phyloP scores from a whole-genome alignment of 768 basidiomycete genomes.

The Auriscalpium orientale region DNA sequence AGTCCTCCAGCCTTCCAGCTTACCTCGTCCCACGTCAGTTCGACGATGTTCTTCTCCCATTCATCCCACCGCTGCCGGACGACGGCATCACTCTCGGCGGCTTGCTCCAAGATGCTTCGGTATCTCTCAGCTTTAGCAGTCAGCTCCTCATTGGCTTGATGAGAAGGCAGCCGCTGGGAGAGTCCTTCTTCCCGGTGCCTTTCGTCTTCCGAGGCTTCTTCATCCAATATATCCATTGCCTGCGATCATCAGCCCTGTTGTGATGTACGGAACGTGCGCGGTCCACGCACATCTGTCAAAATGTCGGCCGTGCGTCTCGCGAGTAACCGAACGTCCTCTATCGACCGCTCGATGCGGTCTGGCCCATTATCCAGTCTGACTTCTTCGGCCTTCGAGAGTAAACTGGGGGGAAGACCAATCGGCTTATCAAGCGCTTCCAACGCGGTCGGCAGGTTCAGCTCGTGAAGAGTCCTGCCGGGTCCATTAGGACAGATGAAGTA shows the following conservation, averaged over 20 bases:
- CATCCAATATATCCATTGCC: constrained; percentile 88
- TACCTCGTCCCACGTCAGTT: constrained; percentile 65
- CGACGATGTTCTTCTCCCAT: constrained; percentile 68
- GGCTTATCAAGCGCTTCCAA: constrained; percentile 85
- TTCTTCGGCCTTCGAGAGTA: constrained; percentile 80
- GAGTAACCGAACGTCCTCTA: constrained; percentile 67
- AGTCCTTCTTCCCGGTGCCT: constrained; percentile 44
- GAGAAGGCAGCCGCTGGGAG: constrained; percentile 55
- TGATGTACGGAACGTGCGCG: background rate
- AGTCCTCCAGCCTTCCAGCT: background rate
- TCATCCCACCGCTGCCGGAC: constrained; percentile 83
- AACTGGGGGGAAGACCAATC: constrained; percentile 80
- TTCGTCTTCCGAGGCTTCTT: constrained; percentile 83
- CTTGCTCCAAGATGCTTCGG: constrained; percentile 61
- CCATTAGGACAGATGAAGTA: background rate
- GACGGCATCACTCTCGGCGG: constrained; percentile 64
- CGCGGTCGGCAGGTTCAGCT: constrained; percentile 73
- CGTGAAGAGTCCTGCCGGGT: constrained; percentile 46
- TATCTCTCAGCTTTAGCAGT: constrained; percentile 67
- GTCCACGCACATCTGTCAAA: constrained; percentile 62
- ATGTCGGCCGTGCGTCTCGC: constrained; percentile 52
- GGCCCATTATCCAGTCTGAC: constrained; percentile 75
- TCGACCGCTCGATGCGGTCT: constrained; percentile 55
- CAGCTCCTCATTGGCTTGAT: constrained; percentile 71
- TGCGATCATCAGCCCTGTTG: constrained; percentile 26